A percentile compares a stretch with the other conserved stretches of the same genome.
These are phyloP conservation scores for Aspergillus neoniger DNA, from an alignment of 2,329 filamentous ascomycete species.

Conservation along the genomic window DNA sequence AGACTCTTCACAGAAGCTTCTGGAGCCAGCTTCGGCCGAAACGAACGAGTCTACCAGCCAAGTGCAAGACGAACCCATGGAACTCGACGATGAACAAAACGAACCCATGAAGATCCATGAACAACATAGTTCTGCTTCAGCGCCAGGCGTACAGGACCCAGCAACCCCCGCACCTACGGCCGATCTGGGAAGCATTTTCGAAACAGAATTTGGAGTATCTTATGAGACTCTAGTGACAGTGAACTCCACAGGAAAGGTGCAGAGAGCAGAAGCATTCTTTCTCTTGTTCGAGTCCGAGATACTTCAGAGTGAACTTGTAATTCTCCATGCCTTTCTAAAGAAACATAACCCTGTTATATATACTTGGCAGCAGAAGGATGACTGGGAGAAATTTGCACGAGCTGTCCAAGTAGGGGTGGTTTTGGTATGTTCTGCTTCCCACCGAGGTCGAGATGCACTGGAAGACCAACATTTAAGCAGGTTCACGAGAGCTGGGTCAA, in stretches of 20 bases:
- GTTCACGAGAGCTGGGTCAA: constrained; percentile 40
- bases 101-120: background rate
- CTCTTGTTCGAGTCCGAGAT: constrained; percentile 31
- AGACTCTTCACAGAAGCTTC: background rate
- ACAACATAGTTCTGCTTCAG: background rate
- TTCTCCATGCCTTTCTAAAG: constrained; percentile 30
- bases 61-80: background rate
- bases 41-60: too few species aligned
- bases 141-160: background rate
- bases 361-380: constrained; percentile 32
- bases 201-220: constrained; percentile 25
- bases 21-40: background rate
- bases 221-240: constrained; percentile 31
- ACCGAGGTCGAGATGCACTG: background rate
- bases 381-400: constrained; percentile 39
- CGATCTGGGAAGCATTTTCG: constrained; percentile 21
- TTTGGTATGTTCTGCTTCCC: constrained; percentile 34
- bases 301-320: constrained; percentile 26
- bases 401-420: constrained; percentile 29
- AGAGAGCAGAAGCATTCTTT: constrained; percentile 34
- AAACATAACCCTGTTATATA: constrained; percentile 29
- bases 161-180: background rate
- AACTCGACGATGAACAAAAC: background rate
- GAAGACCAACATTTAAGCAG: constrained; percentile 23
- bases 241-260: constrained; percentile 17